Conservation (phyloP, 2,329 filamentous ascomycete species). For the Epichloe sylvatica region DNA sequence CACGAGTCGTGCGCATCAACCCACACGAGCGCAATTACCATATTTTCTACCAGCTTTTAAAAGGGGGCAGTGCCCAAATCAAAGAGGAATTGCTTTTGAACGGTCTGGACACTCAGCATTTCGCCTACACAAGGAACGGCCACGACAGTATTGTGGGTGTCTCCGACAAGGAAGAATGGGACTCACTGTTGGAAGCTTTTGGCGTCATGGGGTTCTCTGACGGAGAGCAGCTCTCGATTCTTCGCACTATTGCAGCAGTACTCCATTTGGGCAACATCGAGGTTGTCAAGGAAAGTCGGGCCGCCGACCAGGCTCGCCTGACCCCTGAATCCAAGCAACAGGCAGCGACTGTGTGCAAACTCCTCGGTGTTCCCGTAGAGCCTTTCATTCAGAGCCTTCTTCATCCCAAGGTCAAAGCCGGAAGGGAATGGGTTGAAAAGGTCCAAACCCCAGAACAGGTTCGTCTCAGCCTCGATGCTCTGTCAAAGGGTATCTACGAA, state of each 20-base stretch:
- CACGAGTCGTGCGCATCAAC: conserved; percentile 84
- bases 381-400: conserved; percentile 78
- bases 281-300: conserved; percentile 79
- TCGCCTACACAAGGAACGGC: conserved; percentile 80
- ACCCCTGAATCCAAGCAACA: conserved; percentile 60
- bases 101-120: conserved; percentile 66
- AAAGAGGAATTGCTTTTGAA: conserved; percentile 66
- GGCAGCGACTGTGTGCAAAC: conserved; percentile 63
- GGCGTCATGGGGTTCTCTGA: conserved; percentile 85
- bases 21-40: conserved; percentile 88
- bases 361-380: conserved; percentile 74
- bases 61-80: conserved; percentile 65
- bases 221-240: conserved; percentile 67
- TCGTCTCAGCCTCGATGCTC: conserved; percentile 72
- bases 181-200: conserved; percentile 79
- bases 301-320: conserved; percentile 79
- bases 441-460: conserved; percentile 96
- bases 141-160: conserved; percentile 86
- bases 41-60: conserved; percentile 89
- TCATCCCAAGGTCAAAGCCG: conserved; percentile 88
- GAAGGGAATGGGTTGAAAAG: conserved; percentile 96
- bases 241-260: conserved; percentile 80
- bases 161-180: conserved; percentile 85
- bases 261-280: conserved; percentile 86
- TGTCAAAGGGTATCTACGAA: conserved; percentile 96